Conservation (phyloP, 176 grass and related monocot species). For the Ampelocalamus luodianensis region DNA sequence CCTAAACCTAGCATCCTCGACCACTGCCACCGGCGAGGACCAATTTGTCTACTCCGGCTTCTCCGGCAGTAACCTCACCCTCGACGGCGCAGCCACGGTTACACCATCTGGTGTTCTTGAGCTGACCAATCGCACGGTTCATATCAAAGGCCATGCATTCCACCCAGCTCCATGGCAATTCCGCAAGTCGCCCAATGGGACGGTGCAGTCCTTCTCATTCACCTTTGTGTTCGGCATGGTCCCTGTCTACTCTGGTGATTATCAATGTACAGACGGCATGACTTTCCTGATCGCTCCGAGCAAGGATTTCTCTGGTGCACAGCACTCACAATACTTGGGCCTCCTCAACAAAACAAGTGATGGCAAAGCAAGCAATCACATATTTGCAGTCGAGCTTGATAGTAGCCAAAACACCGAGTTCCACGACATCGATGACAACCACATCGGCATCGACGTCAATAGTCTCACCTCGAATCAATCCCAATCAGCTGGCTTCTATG, state of each 20-base stretch:
- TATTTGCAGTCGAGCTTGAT: slow-evolving; percentile 44
- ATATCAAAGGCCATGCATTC: slow-evolving; percentile 23
- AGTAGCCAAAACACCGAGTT: slow-evolving; percentile 15
- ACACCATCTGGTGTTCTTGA: background rate
- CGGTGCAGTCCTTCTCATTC: slow-evolving; percentile 27
- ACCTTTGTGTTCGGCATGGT: slow-evolving; percentile 34
- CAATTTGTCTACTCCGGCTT: slow-evolving; percentile 37
- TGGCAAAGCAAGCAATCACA: background rate
- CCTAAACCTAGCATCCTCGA: background rate
- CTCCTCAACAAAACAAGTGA: slow-evolving; percentile 36
- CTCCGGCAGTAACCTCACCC: background rate
- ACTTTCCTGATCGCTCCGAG: slow-evolving; percentile 35
- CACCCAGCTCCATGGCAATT: slow-evolving; percentile 14
- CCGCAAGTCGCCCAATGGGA: background rate
- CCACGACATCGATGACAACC: slow-evolving; percentile 29
- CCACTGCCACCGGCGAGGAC: background rate
- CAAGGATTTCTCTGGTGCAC: background rate
- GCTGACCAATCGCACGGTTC: slow-evolving; percentile 14
- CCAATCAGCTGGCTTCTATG: background rate
- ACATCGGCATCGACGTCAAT: slow-evolving; percentile 32
- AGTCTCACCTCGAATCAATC: background rate
- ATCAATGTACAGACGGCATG: background rate
- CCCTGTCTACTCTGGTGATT: background rate
- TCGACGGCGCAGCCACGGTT: background rate
- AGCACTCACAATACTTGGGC: slow-evolving; percentile 36